Evolutionary conservation across 1,284 basidiomycete species (phyloP), one percentile per base, ranked within the genome.

Genomic region (Boletus hoseneyae): DNA sequence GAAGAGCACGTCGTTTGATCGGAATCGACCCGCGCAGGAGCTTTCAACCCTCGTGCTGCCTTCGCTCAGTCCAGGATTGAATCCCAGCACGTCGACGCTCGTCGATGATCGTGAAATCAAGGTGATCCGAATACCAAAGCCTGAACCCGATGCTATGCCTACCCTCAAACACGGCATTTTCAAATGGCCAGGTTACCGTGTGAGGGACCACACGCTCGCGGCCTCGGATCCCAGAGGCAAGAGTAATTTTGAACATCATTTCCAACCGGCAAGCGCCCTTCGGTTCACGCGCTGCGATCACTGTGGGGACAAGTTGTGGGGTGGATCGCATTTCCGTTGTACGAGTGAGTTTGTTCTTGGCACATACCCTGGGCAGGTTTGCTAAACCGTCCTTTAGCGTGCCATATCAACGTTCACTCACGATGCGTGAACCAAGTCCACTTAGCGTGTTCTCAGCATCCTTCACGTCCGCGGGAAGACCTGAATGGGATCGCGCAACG

Each of bases 251-350:
- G 85, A 89, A 55, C 96, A 99, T 67, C 80, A 80, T 52, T 98
- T 98, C 77, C 90, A 94, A 66, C 92, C 90, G 54, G 77, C 93
- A 62, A 96, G 87, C 63, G 83, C 94, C 19, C 75, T 99, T 53
- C 82, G 94, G 30, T 90, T 97, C 50, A 87, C 91, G 15, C 79
- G 92, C 40, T 99, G 96, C 66, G 94, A 98, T 63, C 87, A 96
- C 50, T 99, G 96, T 66, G 87, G 87, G 35, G 97, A 98, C 65
- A 99, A 97, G 75, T 87, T 99, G 86, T 99, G 95, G 94, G 96
- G 96, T 6, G 96, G 95, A 6, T 85, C 95, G 34, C 92, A 94
- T 67, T 78, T 93, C 51, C 85, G 91, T 30, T 99, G 96, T 66
- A 80, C 85, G 53, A 77, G 93, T 93, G 61, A 67, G 42, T 51